Base-by-base conservation (phyloP, 2,329 filamentous ascomycete species). In the Geosmithia putterillii region DNA sequence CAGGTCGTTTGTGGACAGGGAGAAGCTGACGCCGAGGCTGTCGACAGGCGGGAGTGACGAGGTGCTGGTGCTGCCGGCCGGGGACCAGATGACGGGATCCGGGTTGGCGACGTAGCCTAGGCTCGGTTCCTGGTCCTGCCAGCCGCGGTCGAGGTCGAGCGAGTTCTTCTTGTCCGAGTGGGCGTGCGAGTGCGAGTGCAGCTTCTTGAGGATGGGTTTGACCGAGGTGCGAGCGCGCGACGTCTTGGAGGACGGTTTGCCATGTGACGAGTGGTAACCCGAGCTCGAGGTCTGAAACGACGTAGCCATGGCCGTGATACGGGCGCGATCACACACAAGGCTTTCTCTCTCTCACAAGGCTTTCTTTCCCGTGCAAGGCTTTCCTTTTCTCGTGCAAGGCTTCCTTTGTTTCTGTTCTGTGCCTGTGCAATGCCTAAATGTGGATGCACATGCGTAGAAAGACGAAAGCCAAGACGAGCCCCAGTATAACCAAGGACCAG, bases 161-260 rank as follows among this genome's bases (percentile, higher is more conserved):
- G 77, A 81, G 53, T 69, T 78, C 63, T 78, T 79, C 63, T 78
- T 79, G 50, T 78, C 74, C 50, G 73, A 77, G 41, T 71, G 65
- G 32, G 67, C 38, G 8, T 38, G 42, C 21, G 43, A 61, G 35
- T 62, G 60, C 45, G 58, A 56, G 42, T 63, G 60, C 46, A 73
- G 56, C 56, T 79, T 80, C 57, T 78, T 79, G 43, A 81, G 61
- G 38, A 81, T 79, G 9, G 77, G 77, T 59, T 79, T 80, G 49
- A 77, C 72, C 46, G 65, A 64, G 46, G 62, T 63, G 51, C 69
- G 70, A 43, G 60, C 59, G 51, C 65, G 64, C 42, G 65, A 53
- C 56, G 76, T 76, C 53, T 64, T 57, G 49, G 59, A 19, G 38
- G 34, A 35, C 25, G 20, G 19, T 17, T 28, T 28, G 15, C 28